These are phyloP conservation scores for Panellus pusillus DNA, from an alignment of 768 basidiomycete genomes.

Conservation along the genomic window DNA sequence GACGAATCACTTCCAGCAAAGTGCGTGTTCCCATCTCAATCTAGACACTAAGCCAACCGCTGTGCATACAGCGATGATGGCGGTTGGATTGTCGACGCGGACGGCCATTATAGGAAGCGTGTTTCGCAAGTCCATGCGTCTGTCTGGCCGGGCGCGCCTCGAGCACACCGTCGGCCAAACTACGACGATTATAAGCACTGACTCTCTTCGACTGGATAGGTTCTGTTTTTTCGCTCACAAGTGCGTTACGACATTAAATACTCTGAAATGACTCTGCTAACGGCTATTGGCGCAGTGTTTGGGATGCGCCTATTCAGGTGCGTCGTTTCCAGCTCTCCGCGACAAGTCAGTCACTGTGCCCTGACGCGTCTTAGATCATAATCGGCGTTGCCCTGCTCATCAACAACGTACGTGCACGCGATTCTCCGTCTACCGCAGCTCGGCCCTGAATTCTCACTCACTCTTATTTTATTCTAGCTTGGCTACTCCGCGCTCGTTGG, in stretches of 20 bases:
- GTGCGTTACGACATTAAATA: slow-evolving; percentile 23
- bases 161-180: slow-evolving; percentile 50
- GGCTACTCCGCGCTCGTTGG: slow-evolving; percentile 58
- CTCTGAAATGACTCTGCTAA: not conserved
- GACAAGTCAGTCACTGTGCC: too few relatives aligned
- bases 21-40: slow-evolving; percentile 27
- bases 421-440: not conserved
- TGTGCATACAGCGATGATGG: slow-evolving; percentile 39
- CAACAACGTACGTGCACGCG: slow-evolving; percentile 34
- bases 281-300: slow-evolving; percentile 24
- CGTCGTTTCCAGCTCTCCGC: too few relatives aligned
- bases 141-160: slow-evolving; percentile 46
- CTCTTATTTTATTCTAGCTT: slow-evolving; percentile 28
- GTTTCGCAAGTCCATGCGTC: slow-evolving; percentile 52
- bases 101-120: slow-evolving; percentile 37
- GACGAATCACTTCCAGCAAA: slow-evolving; percentile 46
- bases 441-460: too few relatives aligned
- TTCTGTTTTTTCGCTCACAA: slow-evolving; percentile 30
- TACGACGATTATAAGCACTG: slow-evolving; percentile 52
- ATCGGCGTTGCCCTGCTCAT: slow-evolving; percentile 53
- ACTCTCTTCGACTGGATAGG: slow-evolving; percentile 43
- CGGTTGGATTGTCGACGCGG: slow-evolving; percentile 47
- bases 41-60: not conserved
- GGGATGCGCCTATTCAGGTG: slow-evolving; percentile 34
- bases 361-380: slow-evolving; percentile 28